Percentiles rank a stretch among this genome's conserved stretches.
These are phyloP conservation scores for Backusella luteola DNA, from an alignment of 192 early-diverging fungal species.

Conservation along the genomic window DNA sequence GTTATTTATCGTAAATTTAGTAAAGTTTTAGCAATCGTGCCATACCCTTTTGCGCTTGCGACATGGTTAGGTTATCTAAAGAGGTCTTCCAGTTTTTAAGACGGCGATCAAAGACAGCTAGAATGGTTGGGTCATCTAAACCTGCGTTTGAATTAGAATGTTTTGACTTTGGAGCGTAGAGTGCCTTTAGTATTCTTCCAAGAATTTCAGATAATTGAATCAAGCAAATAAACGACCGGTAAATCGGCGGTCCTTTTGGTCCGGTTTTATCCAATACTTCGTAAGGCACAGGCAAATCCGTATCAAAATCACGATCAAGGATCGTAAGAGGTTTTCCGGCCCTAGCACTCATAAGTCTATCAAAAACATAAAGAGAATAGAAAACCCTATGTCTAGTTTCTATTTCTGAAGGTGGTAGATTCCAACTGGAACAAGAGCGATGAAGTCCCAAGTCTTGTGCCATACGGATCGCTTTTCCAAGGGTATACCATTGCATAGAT, in stretches of 20 bases:
- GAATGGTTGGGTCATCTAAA: slow-evolving; percentile 45
- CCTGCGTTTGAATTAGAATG: slow-evolving; percentile 36
- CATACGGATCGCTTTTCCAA: slow-evolving; percentile 54
- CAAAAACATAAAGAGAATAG: slow-evolving; percentile 33
- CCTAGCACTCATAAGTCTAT: slow-evolving; percentile 42
- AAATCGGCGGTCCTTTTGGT: slow-evolving; percentile 8
- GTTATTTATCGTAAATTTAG: slow-evolving; percentile 7
- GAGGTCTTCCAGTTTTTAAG: slow-evolving; percentile 28
- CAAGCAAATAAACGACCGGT: slow-evolving; percentile 43
- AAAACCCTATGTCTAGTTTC: slow-evolving; percentile 42
- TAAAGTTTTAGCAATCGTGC: neutral
- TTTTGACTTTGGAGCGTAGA: slow-evolving; percentile 49
- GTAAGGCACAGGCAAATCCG: slow-evolving; percentile 26
- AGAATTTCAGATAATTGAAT: slow-evolving; percentile 52
- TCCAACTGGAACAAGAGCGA: slow-evolving; percentile 52
- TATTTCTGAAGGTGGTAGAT: slow-evolving; percentile 45
- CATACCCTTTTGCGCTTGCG: slow-evolving; percentile 26
- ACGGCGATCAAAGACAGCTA: slow-evolving; percentile 37
- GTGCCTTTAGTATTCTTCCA: slow-evolving; percentile 44
- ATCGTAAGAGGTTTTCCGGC: slow-evolving; percentile 55
- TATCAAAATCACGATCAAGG: slow-evolving; percentile 38
- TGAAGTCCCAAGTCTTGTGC: slow-evolving; percentile 59
- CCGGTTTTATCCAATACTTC: slow-evolving; percentile 30
- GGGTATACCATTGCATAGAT: slow-evolving; percentile 31
- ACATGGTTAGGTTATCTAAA: slow-evolving; percentile 10